Conservation (phyloP, 345 rosid species). For the Acer yangbiense region DNA sequence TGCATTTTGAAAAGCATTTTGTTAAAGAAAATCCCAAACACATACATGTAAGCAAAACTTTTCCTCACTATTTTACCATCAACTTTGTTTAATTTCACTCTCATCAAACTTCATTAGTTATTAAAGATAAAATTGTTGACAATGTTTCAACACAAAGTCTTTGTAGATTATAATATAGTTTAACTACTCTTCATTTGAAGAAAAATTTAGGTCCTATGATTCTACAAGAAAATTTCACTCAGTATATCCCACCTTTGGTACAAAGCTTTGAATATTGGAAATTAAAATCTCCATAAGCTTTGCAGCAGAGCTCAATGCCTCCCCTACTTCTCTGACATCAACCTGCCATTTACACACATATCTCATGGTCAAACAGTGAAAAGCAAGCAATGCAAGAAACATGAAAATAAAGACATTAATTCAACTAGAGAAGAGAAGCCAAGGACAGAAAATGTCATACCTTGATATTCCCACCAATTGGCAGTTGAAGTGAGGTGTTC, state of each 20-base stretch:
- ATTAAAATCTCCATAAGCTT: conserved; percentile 63
- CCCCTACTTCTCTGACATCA: conserved; percentile 60
- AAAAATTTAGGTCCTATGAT: background rate
- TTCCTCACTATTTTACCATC: no score
- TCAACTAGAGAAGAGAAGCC: background rate
- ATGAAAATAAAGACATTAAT: background rate
- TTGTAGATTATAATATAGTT: no score
- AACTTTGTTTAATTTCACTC: background rate
- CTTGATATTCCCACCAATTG: conserved; percentile 54
- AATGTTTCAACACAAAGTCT: no score
- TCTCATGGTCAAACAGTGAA: background rate
- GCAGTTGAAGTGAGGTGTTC: conserved; percentile 62
- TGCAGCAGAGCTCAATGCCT: conserved; percentile 55
- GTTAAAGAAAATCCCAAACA: background rate
- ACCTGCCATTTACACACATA: conserved; percentile 38
- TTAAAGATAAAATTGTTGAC: no score
- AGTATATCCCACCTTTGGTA: conserved; percentile 55
- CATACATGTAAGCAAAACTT: no score
- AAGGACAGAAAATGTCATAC: conserved; percentile 31
- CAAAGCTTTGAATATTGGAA: conserved; percentile 41
- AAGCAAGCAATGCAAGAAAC: background rate
- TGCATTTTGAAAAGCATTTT: conserved; percentile 32
- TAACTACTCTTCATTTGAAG: no score
- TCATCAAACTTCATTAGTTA: no score
- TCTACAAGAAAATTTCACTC: background rate